A percentile compares a stretch with the other conserved stretches of the same genome.
These are phyloP conservation scores for Nicotiana noctiflora DNA, from an alignment of 257 asterid species.

Conservation along the genomic window DNA sequence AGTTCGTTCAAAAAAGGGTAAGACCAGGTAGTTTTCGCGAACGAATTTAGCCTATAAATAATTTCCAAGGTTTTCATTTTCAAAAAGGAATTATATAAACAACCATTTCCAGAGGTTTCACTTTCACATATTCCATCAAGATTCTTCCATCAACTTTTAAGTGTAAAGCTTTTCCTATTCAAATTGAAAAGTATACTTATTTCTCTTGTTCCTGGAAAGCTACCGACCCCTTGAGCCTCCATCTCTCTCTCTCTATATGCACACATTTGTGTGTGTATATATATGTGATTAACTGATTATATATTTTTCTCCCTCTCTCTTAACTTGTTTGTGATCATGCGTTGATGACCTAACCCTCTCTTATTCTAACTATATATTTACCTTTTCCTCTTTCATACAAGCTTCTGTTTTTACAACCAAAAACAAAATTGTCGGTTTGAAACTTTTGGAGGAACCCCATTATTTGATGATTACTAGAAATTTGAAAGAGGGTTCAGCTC, in stretches of 20 bases:
- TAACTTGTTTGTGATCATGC: slow-evolving; percentile 5
- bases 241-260: neutral
- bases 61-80: neutral
- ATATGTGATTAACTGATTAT: neutral
- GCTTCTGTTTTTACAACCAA: neutral
- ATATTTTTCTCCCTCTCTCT: neutral
- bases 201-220: slow-evolving; percentile 2
- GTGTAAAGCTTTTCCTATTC: neutral
- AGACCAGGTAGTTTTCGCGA: too few relatives aligned
- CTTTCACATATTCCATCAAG: neutral
- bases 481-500: neutral
- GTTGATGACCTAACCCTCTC: slow-evolving; percentile 20
- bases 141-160: neutral
- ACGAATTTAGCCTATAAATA: too few relatives aligned
- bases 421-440: neutral
- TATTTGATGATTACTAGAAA: slow-evolving; percentile 15
- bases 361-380: neutral
- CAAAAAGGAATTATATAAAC: too few relatives aligned
- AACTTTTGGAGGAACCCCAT: neutral
- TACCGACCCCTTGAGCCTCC: slow-evolving; percentile 17
- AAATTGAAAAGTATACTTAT: neutral
- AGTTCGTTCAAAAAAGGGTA: too few relatives aligned
- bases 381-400: neutral
- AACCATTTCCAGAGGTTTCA: too few relatives aligned
- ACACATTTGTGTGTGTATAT: neutral